phyloP scores from a whole-genome alignment of 75 land plant genomes.

The Pseudotsuga menziesii region DNA sequence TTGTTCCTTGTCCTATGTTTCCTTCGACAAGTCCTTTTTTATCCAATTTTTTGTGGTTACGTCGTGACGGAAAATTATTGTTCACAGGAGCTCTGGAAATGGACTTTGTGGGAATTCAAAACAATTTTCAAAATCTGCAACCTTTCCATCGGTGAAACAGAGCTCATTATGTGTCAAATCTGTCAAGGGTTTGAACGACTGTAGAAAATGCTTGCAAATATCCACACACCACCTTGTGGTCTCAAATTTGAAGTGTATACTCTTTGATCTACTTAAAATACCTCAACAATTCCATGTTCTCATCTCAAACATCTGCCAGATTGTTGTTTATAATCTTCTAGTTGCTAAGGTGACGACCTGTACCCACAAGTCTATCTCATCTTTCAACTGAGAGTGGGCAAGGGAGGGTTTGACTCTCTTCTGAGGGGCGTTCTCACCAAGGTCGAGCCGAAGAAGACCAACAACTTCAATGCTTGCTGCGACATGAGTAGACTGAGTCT shows the following conservation, averaged over 20 bases:
- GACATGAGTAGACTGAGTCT: slow-evolving; percentile 96
- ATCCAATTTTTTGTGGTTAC: no score
- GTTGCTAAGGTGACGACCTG: slow-evolving; percentile 7
- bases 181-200: slow-evolving; percentile 41
- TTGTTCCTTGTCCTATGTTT: no score
- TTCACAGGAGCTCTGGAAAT: no score
- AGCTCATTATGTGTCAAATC: slow-evolving; percentile 22
- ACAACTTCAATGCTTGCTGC: slow-evolving; percentile 89
- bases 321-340: slow-evolving; percentile 18
- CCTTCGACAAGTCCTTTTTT: no score
- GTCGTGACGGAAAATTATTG: no score
- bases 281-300: slow-evolving; percentile 25
- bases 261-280: slow-evolving; percentile 17
- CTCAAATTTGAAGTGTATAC: slow-evolving; percentile 16
- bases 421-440: slow-evolving; percentile 93
- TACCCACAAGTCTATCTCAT: slow-evolving; percentile 42
- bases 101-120: no score
- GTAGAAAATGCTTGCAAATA: slow-evolving; percentile 26
- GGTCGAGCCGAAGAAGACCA: slow-evolving; percentile 99
- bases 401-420: slow-evolving; percentile 97
- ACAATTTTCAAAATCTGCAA: no score
- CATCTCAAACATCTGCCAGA: slow-evolving; percentile 11
- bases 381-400: slow-evolving; percentile 74
- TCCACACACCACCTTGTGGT: slow-evolving; percentile 13
- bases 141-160: no score